Conservation (phyloP, 1,284 basidiomycete species). For the Rhodotorula sp. region DNA sequence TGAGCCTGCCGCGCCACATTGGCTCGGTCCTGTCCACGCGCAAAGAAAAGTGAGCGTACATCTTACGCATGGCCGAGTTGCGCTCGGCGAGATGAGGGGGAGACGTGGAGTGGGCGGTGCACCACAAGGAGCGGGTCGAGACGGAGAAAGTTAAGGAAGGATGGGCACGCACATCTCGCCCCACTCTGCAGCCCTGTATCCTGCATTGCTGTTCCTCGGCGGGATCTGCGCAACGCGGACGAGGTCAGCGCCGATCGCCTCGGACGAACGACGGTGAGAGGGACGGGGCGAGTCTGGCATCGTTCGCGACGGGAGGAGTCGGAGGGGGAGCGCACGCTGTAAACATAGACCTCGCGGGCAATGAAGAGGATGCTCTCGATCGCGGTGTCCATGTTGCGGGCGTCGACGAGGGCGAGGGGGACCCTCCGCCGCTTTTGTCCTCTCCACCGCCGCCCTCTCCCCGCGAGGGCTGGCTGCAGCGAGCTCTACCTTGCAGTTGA, state of each 20-base stretch:
- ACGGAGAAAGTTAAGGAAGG: neutral
- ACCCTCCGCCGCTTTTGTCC: neutral
- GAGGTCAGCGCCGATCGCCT: neutral
- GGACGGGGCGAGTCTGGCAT: neutral
- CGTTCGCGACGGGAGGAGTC: constrained; percentile 27
- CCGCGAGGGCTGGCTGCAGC: no score
- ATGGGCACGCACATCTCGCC: constrained; percentile 2
- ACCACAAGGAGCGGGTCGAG: neutral
- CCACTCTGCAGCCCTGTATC: constrained; percentile 79
- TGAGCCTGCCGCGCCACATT: constrained; percentile 85
- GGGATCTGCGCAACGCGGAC: constrained; percentile 65
- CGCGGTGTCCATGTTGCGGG: neutral
- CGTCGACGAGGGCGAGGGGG: neutral
- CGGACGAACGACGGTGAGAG: neutral
- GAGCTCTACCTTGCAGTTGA: no score
- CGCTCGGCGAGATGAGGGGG: neutral
- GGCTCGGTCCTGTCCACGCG: constrained; percentile 54
- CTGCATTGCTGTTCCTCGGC: constrained; percentile 76
- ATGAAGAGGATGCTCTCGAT: constrained; percentile 78
- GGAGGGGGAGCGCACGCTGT: constrained; percentile 53
- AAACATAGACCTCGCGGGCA: constrained; percentile 75
- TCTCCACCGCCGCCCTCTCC: neutral
- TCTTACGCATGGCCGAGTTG: neutral
- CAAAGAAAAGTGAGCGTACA: no score
- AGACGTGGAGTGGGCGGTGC: neutral